Percentiles rank a stretch among this genome's conserved stretches.
Evolutionary conservation across 164 flowering plant genomes (phyloP).

Genomic region (Vitis cinerea): DNA sequence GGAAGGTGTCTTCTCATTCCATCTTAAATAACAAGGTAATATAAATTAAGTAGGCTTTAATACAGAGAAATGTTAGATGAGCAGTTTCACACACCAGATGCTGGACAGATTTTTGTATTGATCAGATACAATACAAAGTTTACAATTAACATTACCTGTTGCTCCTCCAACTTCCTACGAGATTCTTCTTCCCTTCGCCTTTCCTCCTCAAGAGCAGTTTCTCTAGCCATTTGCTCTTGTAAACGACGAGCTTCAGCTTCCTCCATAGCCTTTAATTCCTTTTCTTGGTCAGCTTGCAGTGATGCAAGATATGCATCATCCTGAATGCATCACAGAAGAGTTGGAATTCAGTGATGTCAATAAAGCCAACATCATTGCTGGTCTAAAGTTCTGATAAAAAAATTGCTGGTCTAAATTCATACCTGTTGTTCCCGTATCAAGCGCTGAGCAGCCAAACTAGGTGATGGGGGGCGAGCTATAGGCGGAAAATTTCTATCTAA

Average conservation of each 20-base stretch:
- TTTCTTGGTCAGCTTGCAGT: slow-evolving; percentile 89
- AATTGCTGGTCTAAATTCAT: slow-evolving; percentile 2
- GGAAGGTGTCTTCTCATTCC: too few species aligned
- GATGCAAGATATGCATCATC: slow-evolving; percentile 96
- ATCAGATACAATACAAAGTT: too few species aligned
- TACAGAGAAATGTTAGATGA: too few species aligned
- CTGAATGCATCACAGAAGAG: slow-evolving; percentile 35
- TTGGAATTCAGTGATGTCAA: neutral
- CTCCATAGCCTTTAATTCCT: slow-evolving; percentile 68
- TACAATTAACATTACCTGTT: slow-evolving; percentile 52
- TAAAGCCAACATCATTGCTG: too few species aligned
- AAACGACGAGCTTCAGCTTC: slow-evolving; percentile 65
- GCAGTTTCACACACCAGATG: too few species aligned
- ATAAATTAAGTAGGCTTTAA: too few species aligned
- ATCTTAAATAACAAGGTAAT: too few species aligned
- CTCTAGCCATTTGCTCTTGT: slow-evolving; percentile 56
- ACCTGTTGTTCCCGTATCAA: slow-evolving; percentile 93
- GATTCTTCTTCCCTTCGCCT: slow-evolving; percentile 62
- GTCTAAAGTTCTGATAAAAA: neutral
- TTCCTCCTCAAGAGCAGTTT: slow-evolving; percentile 72
- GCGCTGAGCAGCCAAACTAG: slow-evolving; percentile 82
- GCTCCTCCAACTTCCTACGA: slow-evolving; percentile 63
- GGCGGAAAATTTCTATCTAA: slow-evolving; percentile 34
- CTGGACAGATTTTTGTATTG: too few species aligned
- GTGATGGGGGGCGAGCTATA: slow-evolving; percentile 86